Base-by-base conservation (phyloP, 441 rosid genomes). In the Manihot esculenta region DNA sequence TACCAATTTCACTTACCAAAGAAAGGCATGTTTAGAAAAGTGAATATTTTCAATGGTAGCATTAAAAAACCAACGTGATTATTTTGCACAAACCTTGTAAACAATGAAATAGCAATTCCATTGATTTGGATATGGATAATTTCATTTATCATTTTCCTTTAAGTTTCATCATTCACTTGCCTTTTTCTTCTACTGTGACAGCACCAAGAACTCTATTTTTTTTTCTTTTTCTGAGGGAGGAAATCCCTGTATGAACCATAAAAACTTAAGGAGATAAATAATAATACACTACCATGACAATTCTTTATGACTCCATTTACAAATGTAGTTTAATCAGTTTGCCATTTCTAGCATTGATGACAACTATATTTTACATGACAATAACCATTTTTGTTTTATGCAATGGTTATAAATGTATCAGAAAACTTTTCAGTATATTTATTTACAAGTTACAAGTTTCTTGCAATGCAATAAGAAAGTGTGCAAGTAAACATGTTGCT, bases 1-100 rank as follows among this genome's bases (percentile, higher is more conserved):
- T 62, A 71, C 62, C 55, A 58, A 71, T 42, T 55, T 44, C 50
- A 49, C 10, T 56, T 27, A 20, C 7, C 27, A n/a, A 48, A 38
- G 41, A 55, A 54, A n/a, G 21, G 23, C 21, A 54, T 10, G 23
- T 15, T 47, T 27, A 35, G 7, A 35, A 6, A 35, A 35, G 41
- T 35, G 7, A 35, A 35, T 35, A 5, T 7, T 35, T 35, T 7
- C 7, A 35, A 35, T 35, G 41, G 41, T 35, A 35, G 41, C 41
- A 35, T 35, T 35, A 6, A 35, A 35, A 35, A 35, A 35, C 41
- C 3, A 35, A 2, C 5, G 41, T 6, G 7, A 2, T 35, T 35
- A 35, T 6, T 35, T 35, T 54, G 15, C 58, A 54, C 10, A 21
- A 13, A 23, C 14, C 20, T 51, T 1, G 3, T 20, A 12, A 11